Percentiles rank a stretch among this genome's conserved stretches.
These are phyloP conservation scores for Aspergillus indologenus DNA, from an alignment of 495 filamentous ascomycete genomes.

Conservation along the genomic window DNA sequence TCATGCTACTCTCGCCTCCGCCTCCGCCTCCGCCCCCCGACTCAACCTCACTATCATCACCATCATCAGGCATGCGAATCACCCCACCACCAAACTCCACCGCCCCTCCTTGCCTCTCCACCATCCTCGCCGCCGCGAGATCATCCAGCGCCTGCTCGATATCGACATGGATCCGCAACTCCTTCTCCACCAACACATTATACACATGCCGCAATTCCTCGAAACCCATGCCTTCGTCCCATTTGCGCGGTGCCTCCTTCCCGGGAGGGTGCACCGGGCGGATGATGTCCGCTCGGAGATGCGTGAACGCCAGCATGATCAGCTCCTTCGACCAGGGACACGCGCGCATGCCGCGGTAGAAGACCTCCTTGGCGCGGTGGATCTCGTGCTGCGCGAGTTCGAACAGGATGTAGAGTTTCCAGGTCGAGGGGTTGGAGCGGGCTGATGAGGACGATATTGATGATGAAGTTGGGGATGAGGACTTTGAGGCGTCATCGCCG, in stretches of 20 bases:
- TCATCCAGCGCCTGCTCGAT: conserved; percentile 34
- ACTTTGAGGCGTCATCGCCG: conserved; percentile 11
- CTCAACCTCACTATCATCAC: conserved; percentile 25
- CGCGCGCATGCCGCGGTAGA: conserved; percentile 47
- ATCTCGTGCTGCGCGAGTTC: conserved; percentile 37
- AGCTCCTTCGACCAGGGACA: conserved; percentile 78
- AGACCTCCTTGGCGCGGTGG: conserved; percentile 45
- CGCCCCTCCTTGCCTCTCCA: conserved; percentile 9
- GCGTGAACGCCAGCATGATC: conserved; percentile 59
- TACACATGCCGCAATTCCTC: conserved; percentile 46
- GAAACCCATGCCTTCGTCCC: conserved; percentile 30
- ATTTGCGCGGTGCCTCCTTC: neutral
- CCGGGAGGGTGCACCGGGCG: neutral
- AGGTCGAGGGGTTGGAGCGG: conserved; percentile 50
- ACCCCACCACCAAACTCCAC: conserved; percentile 11
- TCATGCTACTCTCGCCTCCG: conserved; percentile 14
- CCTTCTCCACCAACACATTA: conserved; percentile 52
- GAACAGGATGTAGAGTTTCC: conserved; percentile 66
- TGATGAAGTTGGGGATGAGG: conserved; percentile 11
- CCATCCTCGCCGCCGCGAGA: conserved; percentile 8
- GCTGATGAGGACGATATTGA: conserved; percentile 34
- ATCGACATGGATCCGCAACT: conserved; percentile 47
- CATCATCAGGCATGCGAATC: conserved; percentile 31
- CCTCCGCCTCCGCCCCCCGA: no score
- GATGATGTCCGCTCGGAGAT: conserved; percentile 34